Conservation (phyloP, 2,329 filamentous ascomycete genomes). For the Hypoxylon sp. region DNA sequence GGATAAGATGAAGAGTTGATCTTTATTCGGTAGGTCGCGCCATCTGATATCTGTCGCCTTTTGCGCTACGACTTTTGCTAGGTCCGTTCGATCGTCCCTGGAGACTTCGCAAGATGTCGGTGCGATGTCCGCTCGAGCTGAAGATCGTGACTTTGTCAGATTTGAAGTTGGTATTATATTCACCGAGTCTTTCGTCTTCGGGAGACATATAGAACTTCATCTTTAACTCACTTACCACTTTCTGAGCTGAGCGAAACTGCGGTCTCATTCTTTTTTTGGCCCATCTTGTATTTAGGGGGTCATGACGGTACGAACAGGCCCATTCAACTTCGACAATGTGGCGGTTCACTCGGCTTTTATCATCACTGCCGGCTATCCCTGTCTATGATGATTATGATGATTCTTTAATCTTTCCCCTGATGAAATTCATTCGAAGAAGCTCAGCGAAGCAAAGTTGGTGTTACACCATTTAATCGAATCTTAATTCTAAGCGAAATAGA, state of each 20-base stretch:
- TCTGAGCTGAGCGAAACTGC: conserved; percentile 21
- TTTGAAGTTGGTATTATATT: not conserved
- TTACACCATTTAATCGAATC: conserved; percentile 8
- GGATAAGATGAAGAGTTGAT: conserved; percentile 56
- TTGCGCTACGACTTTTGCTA: conserved; percentile 4
- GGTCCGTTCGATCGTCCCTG: conserved; percentile 16
- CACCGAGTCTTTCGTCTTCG: not conserved
- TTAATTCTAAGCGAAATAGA: conserved; percentile 17
- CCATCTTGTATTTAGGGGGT: conserved; percentile 27
- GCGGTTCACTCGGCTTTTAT: not conserved
- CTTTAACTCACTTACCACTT: conserved; percentile 33
- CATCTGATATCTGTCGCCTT: conserved; percentile 48
- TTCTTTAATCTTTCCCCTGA: not conserved
- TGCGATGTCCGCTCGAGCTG: conserved; percentile 24
- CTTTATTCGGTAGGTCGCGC: conserved; percentile 57
- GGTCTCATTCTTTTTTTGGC: conserved; percentile 23
- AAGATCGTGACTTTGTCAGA: conserved; percentile 10
- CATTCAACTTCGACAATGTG: not conserved
- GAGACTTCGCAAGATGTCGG: conserved; percentile 15
- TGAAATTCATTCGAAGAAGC: not conserved
- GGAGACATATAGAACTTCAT: not conserved
- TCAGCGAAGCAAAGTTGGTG: not conserved
- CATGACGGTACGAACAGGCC: not conserved
- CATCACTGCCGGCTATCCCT: not conserved
- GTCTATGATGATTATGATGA: not conserved